A percentile compares a stretch with the other conserved stretches of the same genome.
phyloP scores from a whole-genome alignment of 345 rosid genomes.

The Pistacia vera region DNA sequence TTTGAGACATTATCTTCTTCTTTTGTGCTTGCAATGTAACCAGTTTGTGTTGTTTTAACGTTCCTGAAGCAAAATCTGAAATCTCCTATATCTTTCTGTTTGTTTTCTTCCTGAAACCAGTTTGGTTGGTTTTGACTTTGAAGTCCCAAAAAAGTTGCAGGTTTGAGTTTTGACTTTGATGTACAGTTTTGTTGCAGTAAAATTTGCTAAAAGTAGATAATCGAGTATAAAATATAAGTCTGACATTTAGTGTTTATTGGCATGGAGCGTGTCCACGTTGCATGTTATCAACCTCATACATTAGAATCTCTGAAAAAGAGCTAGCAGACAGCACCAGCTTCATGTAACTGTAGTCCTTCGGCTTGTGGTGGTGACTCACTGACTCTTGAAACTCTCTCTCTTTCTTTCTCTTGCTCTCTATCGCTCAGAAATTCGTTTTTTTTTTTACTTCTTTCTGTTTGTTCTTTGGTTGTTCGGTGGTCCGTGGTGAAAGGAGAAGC shows the following conservation, averaged over 20 bases:
- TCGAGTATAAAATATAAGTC: not conserved
- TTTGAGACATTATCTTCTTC: not conserved
- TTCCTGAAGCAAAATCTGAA: not conserved
- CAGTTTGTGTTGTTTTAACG: not conserved
- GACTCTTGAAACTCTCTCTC: constrained; percentile 2
- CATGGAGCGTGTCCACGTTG: constrained; percentile 48
- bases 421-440: not conserved
- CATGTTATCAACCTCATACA: constrained; percentile 40
- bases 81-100: too few species aligned
- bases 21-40: not conserved
- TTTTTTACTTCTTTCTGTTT: not conserved
- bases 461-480: not conserved
- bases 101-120: too few species aligned
- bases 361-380: constrained; percentile 2
- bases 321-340: not conserved
- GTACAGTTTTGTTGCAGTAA: not conserved
- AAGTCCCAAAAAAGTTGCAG: not conserved
- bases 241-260: constrained; percentile 13
- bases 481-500: not conserved
- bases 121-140: not conserved
- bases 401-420: not conserved
- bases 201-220: not conserved
- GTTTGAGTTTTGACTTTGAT: not conserved
- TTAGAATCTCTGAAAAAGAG: constrained; percentile 33
- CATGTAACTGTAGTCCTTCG: constrained; percentile 20